A percentile compares a stretch with the other conserved stretches of the same genome.
phyloP scores from a whole-genome alignment of 2,329 filamentous ascomycete species.

The Nemania sp. region DNA sequence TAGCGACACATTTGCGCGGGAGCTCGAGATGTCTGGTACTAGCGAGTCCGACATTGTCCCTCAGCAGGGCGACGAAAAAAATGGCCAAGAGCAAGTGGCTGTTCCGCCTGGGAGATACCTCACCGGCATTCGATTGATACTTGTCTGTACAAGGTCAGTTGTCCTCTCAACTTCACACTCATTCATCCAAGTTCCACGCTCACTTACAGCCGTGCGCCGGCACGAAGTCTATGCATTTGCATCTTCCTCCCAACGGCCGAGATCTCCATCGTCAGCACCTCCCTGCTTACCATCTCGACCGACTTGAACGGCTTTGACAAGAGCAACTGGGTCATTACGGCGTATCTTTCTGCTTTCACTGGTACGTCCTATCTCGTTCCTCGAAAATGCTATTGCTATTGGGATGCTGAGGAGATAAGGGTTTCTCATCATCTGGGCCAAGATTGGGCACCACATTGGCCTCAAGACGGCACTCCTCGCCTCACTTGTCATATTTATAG shows the following conservation, averaged over 20 bases:
- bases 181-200: neutral
- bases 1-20: neutral
- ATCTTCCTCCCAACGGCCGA: slow-evolving; percentile 60
- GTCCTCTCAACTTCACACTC: neutral
- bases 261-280: slow-evolving; percentile 63
- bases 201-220: neutral
- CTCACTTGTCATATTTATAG: slow-evolving; percentile 19
- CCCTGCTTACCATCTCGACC: slow-evolving; percentile 59
- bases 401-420: too few species aligned
- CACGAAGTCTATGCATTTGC: neutral
- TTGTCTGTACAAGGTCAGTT: neutral
- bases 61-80: neutral
- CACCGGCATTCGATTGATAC: neutral
- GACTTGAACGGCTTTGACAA: slow-evolving; percentile 42
- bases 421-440: slow-evolving; percentile 16
- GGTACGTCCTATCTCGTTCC: slow-evolving; percentile 45
- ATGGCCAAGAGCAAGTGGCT: neutral
- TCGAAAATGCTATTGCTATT: too few species aligned
- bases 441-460: slow-evolving; percentile 32
- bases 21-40: neutral
- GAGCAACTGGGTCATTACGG: slow-evolving; percentile 58
- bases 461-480: slow-evolving; percentile 18
- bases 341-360: slow-evolving; percentile 63
- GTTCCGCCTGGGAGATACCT: neutral
- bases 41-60: neutral